Base-by-base conservation (phyloP, 1,284 basidiomycete species). In the Grifola frondosa region DNA sequence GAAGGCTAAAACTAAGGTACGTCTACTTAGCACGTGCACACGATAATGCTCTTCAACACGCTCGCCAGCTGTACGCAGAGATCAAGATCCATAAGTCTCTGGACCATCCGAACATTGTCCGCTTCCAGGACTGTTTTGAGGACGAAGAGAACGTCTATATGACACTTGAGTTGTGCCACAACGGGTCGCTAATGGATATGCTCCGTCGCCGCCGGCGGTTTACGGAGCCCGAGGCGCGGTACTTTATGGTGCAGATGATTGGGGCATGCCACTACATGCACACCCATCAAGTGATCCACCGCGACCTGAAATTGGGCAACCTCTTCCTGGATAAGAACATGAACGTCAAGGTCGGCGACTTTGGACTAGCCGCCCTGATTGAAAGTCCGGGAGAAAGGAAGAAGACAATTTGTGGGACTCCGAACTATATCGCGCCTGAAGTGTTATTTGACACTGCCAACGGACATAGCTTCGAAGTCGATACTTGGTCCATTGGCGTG, bases 231-330 rank as follows among this genome's bases (percentile, higher is more conserved):
- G 96, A 99, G 67, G 81, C 92, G 1, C 85, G 96, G 21, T 94
- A 85, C 68, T 93, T 91, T 69, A 83, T 97, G 73, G 80, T 96
- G 5, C 96, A 99, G 65, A 83, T 99, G 56, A 88, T 97, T 53
- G 92, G 92, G 20, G 95, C 95, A 1, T 96, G 92, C 64, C 84
- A 93, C 58, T 96, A 97, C 74, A 95, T 99, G 92, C 97, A 99
- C 66, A 78, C 77, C 20, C 86, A 96, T 64, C 90, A 91, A 57
- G 91, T 98, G 61, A 98, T 99, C 66, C 91, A 98, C 69, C 88
- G 94, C 29, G 94, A 97, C 64, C 78, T 97, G 50, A 97, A 97
- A 66, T 80, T 98, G 6, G 96, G 95, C 22, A 98, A 99, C 67
- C 75, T 99, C 37, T 95, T 99, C 68, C 78, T 98, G 34, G 95